These are phyloP conservation scores for Calophaca sinica DNA, from an alignment of 306 rosid genomes.

Conservation along the genomic window DNA sequence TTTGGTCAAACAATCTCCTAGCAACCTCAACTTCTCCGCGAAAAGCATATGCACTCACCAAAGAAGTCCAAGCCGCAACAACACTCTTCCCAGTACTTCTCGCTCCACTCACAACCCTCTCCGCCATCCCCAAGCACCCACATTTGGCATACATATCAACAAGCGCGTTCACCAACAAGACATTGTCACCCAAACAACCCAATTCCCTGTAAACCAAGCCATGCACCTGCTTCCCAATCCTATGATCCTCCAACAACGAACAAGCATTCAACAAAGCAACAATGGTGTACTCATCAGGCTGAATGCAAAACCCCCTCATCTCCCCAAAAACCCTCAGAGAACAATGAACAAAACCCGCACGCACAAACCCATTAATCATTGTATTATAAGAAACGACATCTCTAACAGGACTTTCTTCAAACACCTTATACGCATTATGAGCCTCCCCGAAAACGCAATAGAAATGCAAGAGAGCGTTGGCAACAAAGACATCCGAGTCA, in stretches of 20 bases:
- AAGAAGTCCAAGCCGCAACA: conserved; percentile 55
- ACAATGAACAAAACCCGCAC: conserved; percentile 35
- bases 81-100: conserved; percentile 26
- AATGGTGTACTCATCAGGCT: conserved; percentile 53
- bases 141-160: conserved; percentile 62
- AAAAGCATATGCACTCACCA: conserved; percentile 51
- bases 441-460: conserved; percentile 35
- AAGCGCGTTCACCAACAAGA: conserved; percentile 47
- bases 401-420: conserved; percentile 51
- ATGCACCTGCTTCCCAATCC: conserved; percentile 55
- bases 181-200: conserved; percentile 36
- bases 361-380: conserved; percentile 52
- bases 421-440: conserved; percentile 39
- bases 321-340: conserved; percentile 39
- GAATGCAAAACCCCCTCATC: conserved; percentile 42
- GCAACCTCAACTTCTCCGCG: conserved; percentile 54
- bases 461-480: conserved; percentile 44
- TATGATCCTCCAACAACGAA: conserved; percentile 38
- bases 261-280: conserved; percentile 56
- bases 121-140: conserved; percentile 50
- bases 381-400: conserved; percentile 56
- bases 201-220: conserved; percentile 45
- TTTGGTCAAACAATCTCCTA: conserved; percentile 49
- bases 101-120: conserved; percentile 41
- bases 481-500: conserved; percentile 38